Conservation (phyloP, 768 basidiomycete genomes). For the Russula olivacea region DNA sequence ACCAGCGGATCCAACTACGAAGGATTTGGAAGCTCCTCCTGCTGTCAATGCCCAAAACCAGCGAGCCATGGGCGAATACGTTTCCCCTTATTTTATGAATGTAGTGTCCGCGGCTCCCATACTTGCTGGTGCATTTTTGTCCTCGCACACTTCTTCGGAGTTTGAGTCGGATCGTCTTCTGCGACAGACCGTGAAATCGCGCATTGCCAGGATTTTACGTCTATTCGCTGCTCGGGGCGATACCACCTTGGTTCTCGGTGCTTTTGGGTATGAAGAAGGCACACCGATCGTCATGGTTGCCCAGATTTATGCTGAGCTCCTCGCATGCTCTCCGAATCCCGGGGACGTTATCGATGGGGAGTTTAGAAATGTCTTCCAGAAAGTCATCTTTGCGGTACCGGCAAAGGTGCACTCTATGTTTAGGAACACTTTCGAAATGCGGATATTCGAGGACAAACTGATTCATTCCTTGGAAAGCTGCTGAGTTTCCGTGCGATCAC, state of each 20-base stretch:
- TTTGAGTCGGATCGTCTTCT: background rate
- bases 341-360: constrained; percentile 7
- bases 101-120: constrained; percentile 18
- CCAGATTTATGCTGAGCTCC: constrained; percentile 23
- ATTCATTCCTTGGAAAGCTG: constrained; percentile 8
- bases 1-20: constrained; percentile 25
- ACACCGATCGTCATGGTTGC: constrained; percentile 13
- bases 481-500: background rate
- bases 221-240: constrained; percentile 18
- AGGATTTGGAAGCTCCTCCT: constrained; percentile 19
- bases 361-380: constrained; percentile 20
- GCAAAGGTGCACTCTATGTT: constrained; percentile 13
- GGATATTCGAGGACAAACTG: constrained; percentile 21
- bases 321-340: constrained; percentile 10
- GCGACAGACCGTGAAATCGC: constrained; percentile 19
- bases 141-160: constrained; percentile 1
- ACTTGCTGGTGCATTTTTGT: background rate
- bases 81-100: constrained; percentile 24
- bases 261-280: constrained; percentile 20
- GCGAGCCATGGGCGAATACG: constrained; percentile 23
- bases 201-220: constrained; percentile 12
- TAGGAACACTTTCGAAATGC: constrained; percentile 19
- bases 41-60: constrained; percentile 23
- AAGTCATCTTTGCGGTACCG: constrained; percentile 21
- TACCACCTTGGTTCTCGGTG: constrained; percentile 18